Percentiles rank a stretch among this genome's conserved stretches.
phyloP scores from a whole-genome alignment of 805 yeast species.

The Komagataella mondaviorum region DNA sequence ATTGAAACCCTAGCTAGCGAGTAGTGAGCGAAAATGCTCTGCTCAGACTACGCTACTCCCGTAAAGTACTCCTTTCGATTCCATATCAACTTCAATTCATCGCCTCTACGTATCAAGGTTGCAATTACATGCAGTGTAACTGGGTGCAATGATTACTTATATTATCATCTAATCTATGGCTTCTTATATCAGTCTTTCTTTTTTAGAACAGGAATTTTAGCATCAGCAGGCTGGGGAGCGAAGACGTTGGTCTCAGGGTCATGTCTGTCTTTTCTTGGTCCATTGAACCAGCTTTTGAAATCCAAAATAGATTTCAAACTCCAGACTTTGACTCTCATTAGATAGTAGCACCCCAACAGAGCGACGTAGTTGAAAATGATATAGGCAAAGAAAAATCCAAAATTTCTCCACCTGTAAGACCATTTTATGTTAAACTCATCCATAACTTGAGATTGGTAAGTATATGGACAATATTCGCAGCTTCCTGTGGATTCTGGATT shows the following conservation, averaged over 20 bases:
- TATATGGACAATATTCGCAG: constrained; percentile 12
- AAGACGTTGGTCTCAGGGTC: constrained; percentile 31
- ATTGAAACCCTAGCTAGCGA: too few species aligned
- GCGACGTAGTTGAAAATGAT: constrained; percentile 35
- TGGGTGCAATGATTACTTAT: not conserved
- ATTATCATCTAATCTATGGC: not conserved
- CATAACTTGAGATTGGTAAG: constrained; percentile 10
- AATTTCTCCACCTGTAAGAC: constrained; percentile 12
- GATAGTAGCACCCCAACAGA: constrained; percentile 23
- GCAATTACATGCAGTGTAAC: not conserved
- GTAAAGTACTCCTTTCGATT: not conserved
- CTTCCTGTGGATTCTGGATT: constrained; percentile 12
- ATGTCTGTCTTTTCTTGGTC: constrained; percentile 31
- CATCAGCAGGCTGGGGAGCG: constrained; percentile 24
- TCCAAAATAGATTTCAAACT: constrained; percentile 12
- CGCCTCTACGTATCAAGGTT: not conserved
- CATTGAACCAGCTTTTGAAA: constrained; percentile 25
- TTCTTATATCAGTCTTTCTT: not conserved
- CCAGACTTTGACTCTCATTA: constrained; percentile 18
- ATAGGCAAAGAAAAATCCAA: constrained; percentile 20
- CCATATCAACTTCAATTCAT: not conserved
- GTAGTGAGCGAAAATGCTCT: not conserved
- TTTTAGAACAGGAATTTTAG: constrained; percentile 10
- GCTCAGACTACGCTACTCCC: too few species aligned
- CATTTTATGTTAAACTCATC: constrained; percentile 6